A percentile compares a stretch with the other conserved stretches of the same genome.
Evolutionary conservation across 179 eudicot species (phyloP).

Genomic region (Nepenthes alata): DNA sequence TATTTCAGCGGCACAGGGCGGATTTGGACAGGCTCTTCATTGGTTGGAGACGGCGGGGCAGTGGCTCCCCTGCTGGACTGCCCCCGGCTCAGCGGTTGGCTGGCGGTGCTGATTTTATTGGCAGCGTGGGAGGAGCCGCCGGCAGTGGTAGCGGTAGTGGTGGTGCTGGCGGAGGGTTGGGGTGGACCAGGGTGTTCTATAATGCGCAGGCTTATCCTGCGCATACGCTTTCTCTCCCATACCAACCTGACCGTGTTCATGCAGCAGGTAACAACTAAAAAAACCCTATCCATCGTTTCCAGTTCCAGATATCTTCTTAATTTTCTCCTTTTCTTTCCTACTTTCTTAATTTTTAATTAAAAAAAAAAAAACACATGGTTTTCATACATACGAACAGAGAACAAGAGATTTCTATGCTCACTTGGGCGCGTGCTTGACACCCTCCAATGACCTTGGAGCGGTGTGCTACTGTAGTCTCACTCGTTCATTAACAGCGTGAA

Average conservation of each 20-base stretch:
- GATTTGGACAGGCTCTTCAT: slow-evolving; percentile 46
- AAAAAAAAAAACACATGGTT: not conserved
- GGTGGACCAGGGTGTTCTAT: slow-evolving; percentile 9
- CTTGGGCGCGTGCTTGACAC: slow-evolving; percentile 21
- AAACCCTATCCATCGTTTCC: not conserved
- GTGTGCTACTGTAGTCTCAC: not conserved
- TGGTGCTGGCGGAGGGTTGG: not conserved
- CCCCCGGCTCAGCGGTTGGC: too few relatives aligned
- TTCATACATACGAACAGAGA: not conserved
- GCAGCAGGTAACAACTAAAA: slow-evolving; percentile 30
- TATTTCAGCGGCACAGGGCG: slow-evolving; percentile 43
- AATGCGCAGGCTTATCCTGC: slow-evolving; percentile 2
- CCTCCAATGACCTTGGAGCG: slow-evolving; percentile 5
- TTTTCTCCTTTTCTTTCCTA: slow-evolving; percentile 2
- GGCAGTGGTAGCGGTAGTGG: slow-evolving; percentile 4
- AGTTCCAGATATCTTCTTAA: too few relatives aligned
- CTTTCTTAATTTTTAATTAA: not conserved
- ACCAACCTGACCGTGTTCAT: slow-evolving; percentile 31
- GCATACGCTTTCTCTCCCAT: slow-evolving; percentile 9
- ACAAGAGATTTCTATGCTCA: slow-evolving; percentile 1
- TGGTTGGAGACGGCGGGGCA: slow-evolving; percentile 35
- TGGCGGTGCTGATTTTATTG: not conserved
- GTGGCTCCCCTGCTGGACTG: not conserved
- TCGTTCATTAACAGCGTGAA: too few relatives aligned
- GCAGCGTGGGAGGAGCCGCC: not conserved